Percentiles rank a stretch among this genome's conserved stretches.
These are phyloP conservation scores for Actinomucor elegans DNA, from an alignment of 371 early-diverging fungal genomes.

Conservation along the genomic window DNA sequence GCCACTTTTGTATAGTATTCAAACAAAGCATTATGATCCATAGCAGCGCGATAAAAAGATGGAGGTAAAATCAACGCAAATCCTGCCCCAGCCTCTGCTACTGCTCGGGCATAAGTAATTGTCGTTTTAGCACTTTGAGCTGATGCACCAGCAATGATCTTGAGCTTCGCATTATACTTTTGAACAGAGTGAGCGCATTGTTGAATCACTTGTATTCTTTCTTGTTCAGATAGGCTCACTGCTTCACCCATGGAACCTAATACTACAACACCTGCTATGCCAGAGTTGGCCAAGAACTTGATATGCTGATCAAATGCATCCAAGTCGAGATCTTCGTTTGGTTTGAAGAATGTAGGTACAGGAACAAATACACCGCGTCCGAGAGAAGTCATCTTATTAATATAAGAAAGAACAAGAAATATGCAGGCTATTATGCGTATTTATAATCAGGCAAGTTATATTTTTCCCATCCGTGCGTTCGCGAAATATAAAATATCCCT, in stretches of 20 bases:
- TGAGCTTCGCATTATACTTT: slow-evolving; percentile 30
- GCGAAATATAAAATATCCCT: too few relatives aligned
- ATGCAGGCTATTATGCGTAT: not conserved
- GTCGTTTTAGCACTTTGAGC: slow-evolving; percentile 38
- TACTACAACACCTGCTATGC: slow-evolving; percentile 46
- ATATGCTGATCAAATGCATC: slow-evolving; percentile 42
- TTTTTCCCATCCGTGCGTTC: not conserved
- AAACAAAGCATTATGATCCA: slow-evolving; percentile 28
- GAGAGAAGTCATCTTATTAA: slow-evolving; percentile 18
- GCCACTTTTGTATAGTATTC: slow-evolving; percentile 38
- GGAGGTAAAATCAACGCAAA: slow-evolving; percentile 44
- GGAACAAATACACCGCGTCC: slow-evolving; percentile 45
- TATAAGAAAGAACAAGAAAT: not conserved
- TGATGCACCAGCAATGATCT: slow-evolving; percentile 42
- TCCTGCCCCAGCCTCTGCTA: slow-evolving; percentile 37
- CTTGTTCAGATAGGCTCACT: slow-evolving; percentile 38
- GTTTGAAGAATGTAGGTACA: slow-evolving; percentile 46
- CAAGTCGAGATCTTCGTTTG: slow-evolving; percentile 46
- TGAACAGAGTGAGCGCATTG: slow-evolving; percentile 27
- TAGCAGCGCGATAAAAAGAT: slow-evolving; percentile 35
- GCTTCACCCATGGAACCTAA: slow-evolving; percentile 52
- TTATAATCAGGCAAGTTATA: too few relatives aligned
- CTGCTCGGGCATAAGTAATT: slow-evolving; percentile 32
- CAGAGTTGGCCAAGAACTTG: slow-evolving; percentile 34
- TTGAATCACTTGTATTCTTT: slow-evolving; percentile 29